Conservation (phyloP, 2,329 filamentous ascomycete genomes). For the Penicillium sp. region DNA sequence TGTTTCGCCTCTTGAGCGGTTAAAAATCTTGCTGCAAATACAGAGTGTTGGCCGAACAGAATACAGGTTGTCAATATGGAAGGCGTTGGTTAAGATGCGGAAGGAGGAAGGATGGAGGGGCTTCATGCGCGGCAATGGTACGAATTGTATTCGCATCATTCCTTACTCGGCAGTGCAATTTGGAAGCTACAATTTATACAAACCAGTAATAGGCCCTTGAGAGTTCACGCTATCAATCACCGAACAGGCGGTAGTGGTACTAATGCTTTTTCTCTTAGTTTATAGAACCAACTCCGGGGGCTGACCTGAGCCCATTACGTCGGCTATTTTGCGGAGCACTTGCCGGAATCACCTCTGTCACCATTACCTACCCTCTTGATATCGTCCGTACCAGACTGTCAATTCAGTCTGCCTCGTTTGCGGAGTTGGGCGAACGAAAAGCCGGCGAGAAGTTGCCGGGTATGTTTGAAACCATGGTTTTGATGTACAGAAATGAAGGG, state of each 20-base stretch:
- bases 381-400: slow-evolving; percentile 94
- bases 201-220: slow-evolving; percentile 61
- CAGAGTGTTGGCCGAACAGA: slow-evolving; percentile 87
- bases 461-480: slow-evolving; percentile 79
- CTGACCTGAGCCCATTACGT: slow-evolving; percentile 66
- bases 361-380: slow-evolving; percentile 91
- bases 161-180: slow-evolving; percentile 98
- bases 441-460: slow-evolving; percentile 67
- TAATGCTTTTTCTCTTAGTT: slow-evolving; percentile 54
- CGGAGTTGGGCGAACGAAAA: slow-evolving; percentile 62
- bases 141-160: slow-evolving; percentile 96
- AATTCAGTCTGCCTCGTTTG: slow-evolving; percentile 95
- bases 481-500: slow-evolving; percentile 90
- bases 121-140: slow-evolving; percentile 97
- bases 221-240: background rate
- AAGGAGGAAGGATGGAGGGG: slow-evolving; percentile 93
- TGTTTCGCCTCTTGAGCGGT: slow-evolving; percentile 87
- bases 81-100: slow-evolving; percentile 93
- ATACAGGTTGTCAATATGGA: slow-evolving; percentile 86
- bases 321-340: slow-evolving; percentile 85
- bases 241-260: background rate
- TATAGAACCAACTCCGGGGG: slow-evolving; percentile 71
- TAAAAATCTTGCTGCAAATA: slow-evolving; percentile 97
- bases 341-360: slow-evolving; percentile 92
- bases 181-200: slow-evolving; percentile 97